phyloP scores from a whole-genome alignment of 306 rosid species.

The Trifolium fragiferum region DNA sequence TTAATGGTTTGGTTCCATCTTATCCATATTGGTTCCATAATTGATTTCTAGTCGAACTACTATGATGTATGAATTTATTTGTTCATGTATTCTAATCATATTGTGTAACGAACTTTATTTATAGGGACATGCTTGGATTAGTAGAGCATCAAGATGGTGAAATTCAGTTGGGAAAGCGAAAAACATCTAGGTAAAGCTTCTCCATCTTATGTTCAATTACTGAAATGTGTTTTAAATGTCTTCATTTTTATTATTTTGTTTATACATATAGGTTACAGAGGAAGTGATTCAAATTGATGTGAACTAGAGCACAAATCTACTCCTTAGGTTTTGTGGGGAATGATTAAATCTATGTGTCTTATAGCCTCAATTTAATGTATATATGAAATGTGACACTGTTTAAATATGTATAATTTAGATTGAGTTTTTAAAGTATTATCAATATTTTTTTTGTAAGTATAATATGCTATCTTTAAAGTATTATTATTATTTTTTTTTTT shows the following conservation, averaged over 20 bases:
- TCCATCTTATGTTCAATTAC: neutral
- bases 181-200: constrained; percentile 68
- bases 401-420: too few species aligned
- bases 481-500: too few species aligned
- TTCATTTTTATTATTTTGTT: constrained; percentile 30
- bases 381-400: too few species aligned
- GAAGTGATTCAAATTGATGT: constrained; percentile 79
- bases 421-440: too few species aligned
- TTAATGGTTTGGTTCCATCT: too few species aligned
- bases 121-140: constrained; percentile 78
- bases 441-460: too few species aligned
- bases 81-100: constrained; percentile 20
- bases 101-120: constrained; percentile 11
- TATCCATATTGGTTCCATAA: too few species aligned
- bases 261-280: constrained; percentile 64
- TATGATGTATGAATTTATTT: constrained; percentile 9
- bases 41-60: too few species aligned
- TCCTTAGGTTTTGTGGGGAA: too few species aligned
- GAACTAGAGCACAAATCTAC: constrained; percentile 45
- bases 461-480: too few species aligned
- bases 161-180: constrained; percentile 55
- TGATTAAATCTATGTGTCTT: too few species aligned
- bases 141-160: constrained; percentile 63
- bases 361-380: too few species aligned
- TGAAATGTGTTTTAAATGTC: constrained; percentile 29